Evolutionary conservation across 805 yeast genomes (phyloP).

Genomic region (Metschnikowia shivogae): DNA sequence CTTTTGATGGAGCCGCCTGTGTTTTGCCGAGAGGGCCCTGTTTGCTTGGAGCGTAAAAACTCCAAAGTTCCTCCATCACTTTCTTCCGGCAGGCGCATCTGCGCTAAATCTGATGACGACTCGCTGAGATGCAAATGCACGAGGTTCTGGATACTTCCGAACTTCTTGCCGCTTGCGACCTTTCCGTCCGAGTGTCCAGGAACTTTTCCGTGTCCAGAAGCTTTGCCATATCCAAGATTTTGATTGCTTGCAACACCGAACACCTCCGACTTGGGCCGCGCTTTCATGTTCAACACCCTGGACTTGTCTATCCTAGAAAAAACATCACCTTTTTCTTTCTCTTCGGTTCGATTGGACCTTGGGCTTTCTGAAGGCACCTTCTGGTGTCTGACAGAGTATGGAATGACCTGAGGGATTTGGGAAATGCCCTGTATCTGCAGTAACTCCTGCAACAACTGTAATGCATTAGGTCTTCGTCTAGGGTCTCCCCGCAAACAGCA

Average conservation of each 20-base stretch:
- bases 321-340: constrained; percentile 28
- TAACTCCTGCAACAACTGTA: constrained; percentile 65
- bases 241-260: neutral
- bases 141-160: constrained; percentile 24
- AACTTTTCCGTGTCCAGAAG: no score
- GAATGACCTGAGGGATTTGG: constrained; percentile 40
- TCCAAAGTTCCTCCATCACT: constrained; percentile 27
- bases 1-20: constrained; percentile 41
- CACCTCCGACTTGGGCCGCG: constrained; percentile 15
- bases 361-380: neutral
- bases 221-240: neutral
- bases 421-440: constrained; percentile 52
- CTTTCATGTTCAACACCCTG: constrained; percentile 21
- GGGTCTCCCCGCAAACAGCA: constrained; percentile 65
- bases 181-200: constrained; percentile 2
- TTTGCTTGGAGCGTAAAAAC: constrained; percentile 34
- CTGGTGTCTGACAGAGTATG: constrained; percentile 28
- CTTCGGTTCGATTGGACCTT: neutral
- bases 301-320: constrained; percentile 41
- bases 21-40: constrained; percentile 24
- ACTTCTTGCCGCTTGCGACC: neutral
- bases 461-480: constrained; percentile 65
- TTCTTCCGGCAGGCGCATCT: constrained; percentile 20
- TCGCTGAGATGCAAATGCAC: constrained; percentile 31
- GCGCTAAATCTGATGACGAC: constrained; percentile 19